A percentile compares a stretch with the other conserved stretches of the same genome.
Conservation (phyloP, 2,329 filamentous ascomycete species). For the Phaeophleospora eucalypticola region DNA sequence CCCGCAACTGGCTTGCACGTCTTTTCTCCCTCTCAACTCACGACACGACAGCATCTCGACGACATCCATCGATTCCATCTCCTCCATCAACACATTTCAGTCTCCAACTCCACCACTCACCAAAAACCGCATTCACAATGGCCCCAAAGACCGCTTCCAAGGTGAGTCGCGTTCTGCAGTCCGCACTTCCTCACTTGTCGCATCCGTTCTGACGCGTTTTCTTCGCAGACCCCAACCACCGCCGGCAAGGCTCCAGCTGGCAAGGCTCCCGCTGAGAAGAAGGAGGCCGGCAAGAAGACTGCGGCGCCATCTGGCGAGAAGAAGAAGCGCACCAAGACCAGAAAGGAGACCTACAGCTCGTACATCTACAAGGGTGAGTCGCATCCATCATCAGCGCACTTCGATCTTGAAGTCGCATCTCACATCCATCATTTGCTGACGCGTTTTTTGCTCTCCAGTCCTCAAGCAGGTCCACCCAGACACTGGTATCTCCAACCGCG, state of each 20-base stretch:
- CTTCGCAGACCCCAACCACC: slow-evolving; percentile 69
- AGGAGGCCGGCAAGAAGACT: slow-evolving; percentile 99
- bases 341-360: slow-evolving; percentile 99
- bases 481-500: slow-evolving; percentile 99
- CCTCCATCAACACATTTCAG: slow-evolving; percentile 33
- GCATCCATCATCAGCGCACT: slow-evolving; percentile 14
- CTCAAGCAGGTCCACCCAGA: slow-evolving; percentile 99
- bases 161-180: slow-evolving; percentile 17
- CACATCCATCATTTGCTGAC: slow-evolving; percentile 31
- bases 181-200: slow-evolving; percentile 9
- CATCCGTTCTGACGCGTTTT: slow-evolving; percentile 22
- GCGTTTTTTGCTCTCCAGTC: slow-evolving; percentile 56
- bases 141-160: slow-evolving; percentile 97
- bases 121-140: slow-evolving; percentile 61
- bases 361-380: slow-evolving; percentile 99
- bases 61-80: slow-evolving; percentile 28
- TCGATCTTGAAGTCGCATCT: slow-evolving; percentile 6
- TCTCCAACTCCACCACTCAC: slow-evolving; percentile 27
- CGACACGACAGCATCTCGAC: slow-evolving; percentile 26
- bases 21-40: slow-evolving; percentile 37
- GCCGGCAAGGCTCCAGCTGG: slow-evolving; percentile 87
- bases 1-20: slow-evolving; percentile 16
- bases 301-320: slow-evolving; percentile 86
- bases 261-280: slow-evolving; percentile 90
- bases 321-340: slow-evolving; percentile 99